Evolutionary conservation across 257 asterid genomes (phyloP).

Genomic region (Primulina tabacum): DNA sequence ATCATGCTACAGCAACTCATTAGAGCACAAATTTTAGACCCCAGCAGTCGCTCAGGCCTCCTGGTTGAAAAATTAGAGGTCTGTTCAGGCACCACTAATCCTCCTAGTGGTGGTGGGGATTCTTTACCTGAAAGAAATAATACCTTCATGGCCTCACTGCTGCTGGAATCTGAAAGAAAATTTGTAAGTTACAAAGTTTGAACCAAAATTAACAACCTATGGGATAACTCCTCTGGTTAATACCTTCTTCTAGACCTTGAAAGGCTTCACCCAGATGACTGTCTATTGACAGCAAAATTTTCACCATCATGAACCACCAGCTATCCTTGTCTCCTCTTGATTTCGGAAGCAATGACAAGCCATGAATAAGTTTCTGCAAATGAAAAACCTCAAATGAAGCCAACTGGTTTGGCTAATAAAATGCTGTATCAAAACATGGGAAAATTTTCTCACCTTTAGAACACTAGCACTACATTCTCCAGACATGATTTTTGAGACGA

Average conservation of each 20-base stretch:
- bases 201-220: slow-evolving; percentile 26
- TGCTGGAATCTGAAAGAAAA: slow-evolving; percentile 53
- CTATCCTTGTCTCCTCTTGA: slow-evolving; percentile 77
- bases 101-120: slow-evolving; percentile 70
- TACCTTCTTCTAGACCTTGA: slow-evolving; percentile 91
- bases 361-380: slow-evolving; percentile 72
- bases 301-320: slow-evolving; percentile 77
- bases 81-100: slow-evolving; percentile 40
- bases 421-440: slow-evolving; percentile 17
- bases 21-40: slow-evolving; percentile 62
- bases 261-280: slow-evolving; percentile 65
- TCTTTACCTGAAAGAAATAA: slow-evolving; percentile 76
- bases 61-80: slow-evolving; percentile 42
- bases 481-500: slow-evolving; percentile 64
- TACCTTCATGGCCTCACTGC: slow-evolving; percentile 51
- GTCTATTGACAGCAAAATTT: slow-evolving; percentile 58
- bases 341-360: slow-evolving; percentile 79
- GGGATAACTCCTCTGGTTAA: slow-evolving; percentile 15
- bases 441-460: slow-evolving; percentile 52
- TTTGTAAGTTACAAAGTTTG: slow-evolving; percentile 17
- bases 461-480: slow-evolving; percentile 53
- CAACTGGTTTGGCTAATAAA: slow-evolving; percentile 24
- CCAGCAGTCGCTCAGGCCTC: slow-evolving; percentile 72
- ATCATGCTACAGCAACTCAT: slow-evolving; percentile 68
- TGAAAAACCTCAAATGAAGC: slow-evolving; percentile 24